Conservation (phyloP, 2,329 filamentous ascomycete genomes). For the Colletotrichum falcatum region DNA sequence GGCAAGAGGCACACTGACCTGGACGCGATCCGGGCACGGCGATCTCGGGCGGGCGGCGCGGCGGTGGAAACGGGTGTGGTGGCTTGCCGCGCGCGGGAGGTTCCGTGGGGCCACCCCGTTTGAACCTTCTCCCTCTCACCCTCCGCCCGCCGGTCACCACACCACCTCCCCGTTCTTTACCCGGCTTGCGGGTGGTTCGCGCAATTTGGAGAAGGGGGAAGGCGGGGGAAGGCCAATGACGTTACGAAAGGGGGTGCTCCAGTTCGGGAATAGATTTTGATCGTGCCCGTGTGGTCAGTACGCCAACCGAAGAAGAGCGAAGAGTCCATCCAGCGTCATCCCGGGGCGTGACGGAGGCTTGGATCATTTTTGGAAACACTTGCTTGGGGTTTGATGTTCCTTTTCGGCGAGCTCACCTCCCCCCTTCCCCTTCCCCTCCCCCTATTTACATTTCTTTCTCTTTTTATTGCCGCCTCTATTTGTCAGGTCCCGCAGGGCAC, state of each 20-base stretch:
- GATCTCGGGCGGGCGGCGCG: slow-evolving; percentile 11
- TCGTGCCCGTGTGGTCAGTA: not conserved
- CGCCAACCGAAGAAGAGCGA: not conserved
- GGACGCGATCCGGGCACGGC: slow-evolving; percentile 14
- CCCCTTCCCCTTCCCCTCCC: not conserved
- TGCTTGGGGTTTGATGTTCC: not conserved
- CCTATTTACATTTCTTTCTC: no score
- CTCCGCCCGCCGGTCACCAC: not conserved
- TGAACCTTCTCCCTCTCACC: not conserved
- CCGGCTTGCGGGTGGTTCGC: not conserved
- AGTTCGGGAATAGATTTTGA: not conserved
- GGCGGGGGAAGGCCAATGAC: not conserved
- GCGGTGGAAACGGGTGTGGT: not conserved
- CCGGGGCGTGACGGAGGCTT: not conserved
- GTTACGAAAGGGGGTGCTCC: no score
- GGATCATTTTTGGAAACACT: not conserved
- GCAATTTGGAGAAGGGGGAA: not conserved
- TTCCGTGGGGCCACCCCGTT: not conserved
- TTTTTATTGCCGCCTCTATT: not conserved
- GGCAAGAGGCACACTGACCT: slow-evolving; percentile 19
- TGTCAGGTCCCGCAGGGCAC: not conserved
- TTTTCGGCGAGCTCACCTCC: not conserved
- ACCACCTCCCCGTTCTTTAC: not conserved
- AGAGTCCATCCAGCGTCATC: not conserved
- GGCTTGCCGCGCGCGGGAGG: slow-evolving; percentile 8